Percentiles rank a stretch among this genome's conserved stretches.
Evolutionary conservation across 73 alveolate genomes (phyloP).

Genomic region (Paramecium caudatum): DNA sequence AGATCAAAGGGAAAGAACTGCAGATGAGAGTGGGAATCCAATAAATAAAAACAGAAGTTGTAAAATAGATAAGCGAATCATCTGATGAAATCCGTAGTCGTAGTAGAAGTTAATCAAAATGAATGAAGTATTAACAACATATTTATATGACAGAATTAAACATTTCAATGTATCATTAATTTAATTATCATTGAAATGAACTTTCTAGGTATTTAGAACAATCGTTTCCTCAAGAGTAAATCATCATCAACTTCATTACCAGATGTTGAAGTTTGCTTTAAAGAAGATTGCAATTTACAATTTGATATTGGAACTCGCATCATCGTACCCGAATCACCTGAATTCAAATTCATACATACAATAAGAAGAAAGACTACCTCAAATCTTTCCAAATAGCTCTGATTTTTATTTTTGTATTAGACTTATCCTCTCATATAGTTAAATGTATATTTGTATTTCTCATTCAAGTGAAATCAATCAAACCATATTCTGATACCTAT

Average conservation of each 20-base stretch:
- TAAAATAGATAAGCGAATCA: neutral
- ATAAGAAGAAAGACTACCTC: neutral
- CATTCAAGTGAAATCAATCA: too few species aligned
- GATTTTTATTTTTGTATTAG: too few species aligned
- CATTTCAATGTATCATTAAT: neutral
- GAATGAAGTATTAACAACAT: neutral
- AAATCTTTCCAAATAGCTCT: too few species aligned
- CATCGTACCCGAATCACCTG: neutral
- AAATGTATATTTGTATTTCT: too few species aligned
- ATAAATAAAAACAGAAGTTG: neutral
- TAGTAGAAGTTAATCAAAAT: slow-evolving; percentile 50
- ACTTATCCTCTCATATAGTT: too few species aligned
- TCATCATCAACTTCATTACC: neutral
- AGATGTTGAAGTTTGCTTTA: neutral
- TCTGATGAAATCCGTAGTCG: neutral
- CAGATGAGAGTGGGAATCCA: neutral
- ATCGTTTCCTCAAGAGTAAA: neutral
- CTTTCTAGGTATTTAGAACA: neutral
- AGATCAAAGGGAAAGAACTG: neutral
- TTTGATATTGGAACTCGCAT: neutral
- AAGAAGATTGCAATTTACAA: neutral
- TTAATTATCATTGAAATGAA: neutral
- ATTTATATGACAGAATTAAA: neutral
- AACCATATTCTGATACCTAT: too few species aligned
- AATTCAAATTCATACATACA: neutral